Conservation (phyloP, 2,329 filamentous ascomycete genomes). For the Colletotrichum lupini region DNA sequence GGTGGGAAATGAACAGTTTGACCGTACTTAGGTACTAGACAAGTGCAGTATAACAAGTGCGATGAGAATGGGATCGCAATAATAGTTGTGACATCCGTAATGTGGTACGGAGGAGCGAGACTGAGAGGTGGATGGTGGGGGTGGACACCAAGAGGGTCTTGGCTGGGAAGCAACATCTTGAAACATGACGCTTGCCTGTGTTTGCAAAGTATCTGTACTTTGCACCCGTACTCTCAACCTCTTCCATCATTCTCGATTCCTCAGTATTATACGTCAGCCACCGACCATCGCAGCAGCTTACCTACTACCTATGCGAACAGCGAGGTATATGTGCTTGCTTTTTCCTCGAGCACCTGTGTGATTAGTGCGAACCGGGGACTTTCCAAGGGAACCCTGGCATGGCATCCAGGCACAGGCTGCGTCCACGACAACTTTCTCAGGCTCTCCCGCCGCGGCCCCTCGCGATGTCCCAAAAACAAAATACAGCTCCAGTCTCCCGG, state of each 20-base stretch:
- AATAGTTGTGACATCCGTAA: not conserved
- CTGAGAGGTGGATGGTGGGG: conserved; percentile 29
- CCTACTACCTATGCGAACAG: not conserved
- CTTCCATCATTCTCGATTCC: not conserved
- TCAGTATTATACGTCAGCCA: not conserved
- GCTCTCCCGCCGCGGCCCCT: not conserved
- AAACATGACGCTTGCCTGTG: conserved; percentile 26
- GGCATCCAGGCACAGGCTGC: not conserved
- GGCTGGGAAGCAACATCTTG: conserved; percentile 14
- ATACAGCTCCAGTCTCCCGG: not conserved
- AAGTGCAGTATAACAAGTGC: not conserved
- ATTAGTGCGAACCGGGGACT: not conserved
- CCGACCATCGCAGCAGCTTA: not conserved
- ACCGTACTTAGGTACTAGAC: not conserved
- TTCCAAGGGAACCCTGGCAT: conserved; percentile 13
- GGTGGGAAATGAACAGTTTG: not conserved
- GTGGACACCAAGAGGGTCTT: conserved; percentile 23
- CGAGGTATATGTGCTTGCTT: not conserved
- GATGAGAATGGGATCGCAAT: not conserved
- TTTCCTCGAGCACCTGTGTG: not conserved
- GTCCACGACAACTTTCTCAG: not conserved
- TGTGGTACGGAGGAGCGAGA: not conserved
- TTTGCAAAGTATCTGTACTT: conserved; percentile 5
- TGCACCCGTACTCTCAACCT: not conserved
- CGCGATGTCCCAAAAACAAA: not conserved